A percentile compares a stretch with the other conserved stretches of the same genome.
These are phyloP conservation scores for Phialophora macrospora DNA, from an alignment of 2,329 filamentous ascomycete genomes.

Conservation along the genomic window DNA sequence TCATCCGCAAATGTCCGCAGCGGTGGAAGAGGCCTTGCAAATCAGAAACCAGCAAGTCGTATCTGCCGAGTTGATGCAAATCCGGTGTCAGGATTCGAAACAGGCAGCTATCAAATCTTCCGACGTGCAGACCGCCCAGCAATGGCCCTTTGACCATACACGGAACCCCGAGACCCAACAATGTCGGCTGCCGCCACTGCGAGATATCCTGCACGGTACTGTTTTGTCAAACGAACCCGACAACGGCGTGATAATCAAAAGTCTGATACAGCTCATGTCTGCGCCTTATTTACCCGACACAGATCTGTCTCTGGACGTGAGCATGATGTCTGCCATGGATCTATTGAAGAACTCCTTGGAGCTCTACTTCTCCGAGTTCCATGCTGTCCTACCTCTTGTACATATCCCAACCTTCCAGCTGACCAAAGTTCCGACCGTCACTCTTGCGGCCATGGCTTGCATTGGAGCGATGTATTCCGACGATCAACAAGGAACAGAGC, in stretches of 20 bases:
- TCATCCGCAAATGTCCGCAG: constrained; percentile 10
- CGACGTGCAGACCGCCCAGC: constrained; percentile 24
- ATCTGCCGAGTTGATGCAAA: constrained; percentile 13
- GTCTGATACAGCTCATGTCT: constrained; percentile 30
- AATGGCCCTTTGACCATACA: constrained; percentile 35
- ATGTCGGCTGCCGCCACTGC: constrained; percentile 29
- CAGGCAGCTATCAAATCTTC: constrained; percentile 1
- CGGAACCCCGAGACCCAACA: constrained; percentile 26
- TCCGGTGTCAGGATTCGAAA: constrained; percentile 17
- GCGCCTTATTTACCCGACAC: constrained; percentile 24
- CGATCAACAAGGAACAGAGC: constrained; percentile 30
- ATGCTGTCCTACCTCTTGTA: constrained; percentile 30
- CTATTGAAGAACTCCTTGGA: constrained; percentile 31
- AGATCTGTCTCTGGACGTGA: constrained; percentile 25
- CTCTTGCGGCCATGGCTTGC: constrained; percentile 33
- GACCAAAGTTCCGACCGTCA: constrained; percentile 29
- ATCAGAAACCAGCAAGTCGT: constrained; percentile 8
- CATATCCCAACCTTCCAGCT: constrained; percentile 32
- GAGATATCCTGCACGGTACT: constrained; percentile 33
- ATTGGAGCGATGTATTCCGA: constrained; percentile 35
- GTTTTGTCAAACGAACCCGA: constrained; percentile 22
- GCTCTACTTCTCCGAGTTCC: constrained; percentile 32
- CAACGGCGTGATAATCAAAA: constrained; percentile 22
- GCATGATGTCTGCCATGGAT: constrained; percentile 28
- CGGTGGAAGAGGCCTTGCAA: constrained; percentile 5